Conservation (phyloP, 2,329 filamentous ascomycete genomes). For the Fusarium clavum region DNA sequence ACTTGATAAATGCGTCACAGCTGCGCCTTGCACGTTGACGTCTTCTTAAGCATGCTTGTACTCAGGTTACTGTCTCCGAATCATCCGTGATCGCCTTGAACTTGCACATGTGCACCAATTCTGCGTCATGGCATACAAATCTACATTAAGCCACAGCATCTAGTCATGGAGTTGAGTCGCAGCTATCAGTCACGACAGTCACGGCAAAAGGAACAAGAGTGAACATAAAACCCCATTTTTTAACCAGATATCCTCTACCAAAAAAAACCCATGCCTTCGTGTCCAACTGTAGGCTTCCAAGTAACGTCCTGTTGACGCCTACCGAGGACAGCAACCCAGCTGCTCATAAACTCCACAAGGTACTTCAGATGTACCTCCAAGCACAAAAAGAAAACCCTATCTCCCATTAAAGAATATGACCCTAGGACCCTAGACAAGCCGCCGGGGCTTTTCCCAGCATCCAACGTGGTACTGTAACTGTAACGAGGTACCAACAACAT, state of each 20-base stretch:
- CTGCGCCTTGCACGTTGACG: not conserved
- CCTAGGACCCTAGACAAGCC: conserved; percentile 47
- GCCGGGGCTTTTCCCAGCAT: conserved; percentile 50
- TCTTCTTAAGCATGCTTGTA: conserved; percentile 7
- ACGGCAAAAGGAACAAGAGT: not conserved
- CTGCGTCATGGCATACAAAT: not conserved
- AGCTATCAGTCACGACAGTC: not conserved
- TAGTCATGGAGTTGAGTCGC: not conserved
- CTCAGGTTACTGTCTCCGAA: conserved; percentile 1
- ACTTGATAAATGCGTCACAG: not conserved
- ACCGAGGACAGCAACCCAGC: conserved; percentile 36
- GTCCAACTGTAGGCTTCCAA: conserved; percentile 39
- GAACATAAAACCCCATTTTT: conserved; percentile 40
- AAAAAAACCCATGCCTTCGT: conserved; percentile 37
- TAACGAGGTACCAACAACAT: conserved; percentile 36
- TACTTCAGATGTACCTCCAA: conserved; percentile 25
- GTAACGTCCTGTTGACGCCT: conserved; percentile 30
- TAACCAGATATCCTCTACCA: conserved; percentile 30
- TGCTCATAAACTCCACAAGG: conserved; percentile 40
- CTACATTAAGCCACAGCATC: not conserved
- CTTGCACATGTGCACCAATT: not conserved
- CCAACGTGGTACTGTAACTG: conserved; percentile 40
- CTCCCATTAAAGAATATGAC: conserved; percentile 40
- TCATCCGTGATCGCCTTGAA: not conserved
- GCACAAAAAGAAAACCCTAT: conserved; percentile 32